Evolutionary conservation across 345 rosid species (phyloP), one percentile per base, ranked within the genome.

Genomic region (Diplotaxis tenuifolia): DNA sequence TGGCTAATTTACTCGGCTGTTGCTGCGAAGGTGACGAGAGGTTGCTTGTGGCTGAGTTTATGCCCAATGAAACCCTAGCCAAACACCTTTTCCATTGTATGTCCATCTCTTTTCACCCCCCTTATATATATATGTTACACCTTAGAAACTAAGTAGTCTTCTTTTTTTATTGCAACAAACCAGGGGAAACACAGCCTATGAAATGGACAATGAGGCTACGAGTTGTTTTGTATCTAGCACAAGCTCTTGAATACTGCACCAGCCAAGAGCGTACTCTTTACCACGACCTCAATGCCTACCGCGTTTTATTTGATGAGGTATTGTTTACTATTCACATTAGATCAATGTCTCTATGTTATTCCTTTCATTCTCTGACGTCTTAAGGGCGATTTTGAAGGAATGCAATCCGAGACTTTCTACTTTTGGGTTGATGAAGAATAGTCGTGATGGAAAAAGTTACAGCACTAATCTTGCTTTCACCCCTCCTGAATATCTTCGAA

Each of bases 381-480:
- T 73, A 16, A 40, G 70, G 74, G 69, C 21, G 7, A 72, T 68
- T 65, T 34, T 2, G 1, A 76, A 91, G 96, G 91, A 89, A 71
- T 92, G 84, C 36, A 91, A 91, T 74, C 96, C 97, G 70, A 85
- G 97, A 68, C 95, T 94, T 60, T 91, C 98, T 32, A 89, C 93
- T 83, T 91, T 91, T 75, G 97, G 98, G 63, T 84, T 94, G 82
- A 94, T 91, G 98, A 94, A 94, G 85, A 94, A 94, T 73, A 94
- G 97, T 56, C 84, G 96, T 65, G 97, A 91, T 38, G 97, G 98
- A 50, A 94, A 85, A 87, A 91, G 96, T 62, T 78, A 95, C 78
- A 95, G 99, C 72, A 95, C 99, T 54, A 95, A 95, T 83, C 84
- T 95, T 85, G 99, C 99, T 38, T 95, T 95, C 82, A 94, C 98